Evolutionary conservation across 2,329 filamentous ascomycete species (phyloP).

Genomic region (Calonectria pseudoreteaudii): DNA sequence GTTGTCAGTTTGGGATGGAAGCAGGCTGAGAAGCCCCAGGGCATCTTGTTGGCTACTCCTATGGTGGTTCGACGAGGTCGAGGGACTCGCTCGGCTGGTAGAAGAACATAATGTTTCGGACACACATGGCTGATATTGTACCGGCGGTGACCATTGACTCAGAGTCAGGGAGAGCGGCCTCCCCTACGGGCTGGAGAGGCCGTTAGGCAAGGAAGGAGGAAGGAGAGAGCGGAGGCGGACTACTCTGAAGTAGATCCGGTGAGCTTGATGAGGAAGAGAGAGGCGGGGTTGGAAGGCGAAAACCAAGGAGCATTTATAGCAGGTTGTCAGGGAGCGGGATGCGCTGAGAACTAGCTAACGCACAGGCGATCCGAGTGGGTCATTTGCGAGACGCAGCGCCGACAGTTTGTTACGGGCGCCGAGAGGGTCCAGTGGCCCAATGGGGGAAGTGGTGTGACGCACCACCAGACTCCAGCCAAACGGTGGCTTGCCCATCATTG

Average conservation of each 20-base stretch:
- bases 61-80: slow-evolving; percentile 27
- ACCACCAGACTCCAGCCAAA: neutral
- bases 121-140: slow-evolving; percentile 25
- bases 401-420: neutral
- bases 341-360: neutral
- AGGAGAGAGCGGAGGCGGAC: slow-evolving; percentile 9
- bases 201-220: slow-evolving; percentile 22
- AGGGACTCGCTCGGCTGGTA: slow-evolving; percentile 34
- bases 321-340: neutral
- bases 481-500: neutral
- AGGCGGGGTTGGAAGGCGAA: neutral
- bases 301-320: slow-evolving; percentile 32
- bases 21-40: slow-evolving; percentile 33
- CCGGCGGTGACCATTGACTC: slow-evolving; percentile 40
- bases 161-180: slow-evolving; percentile 43
- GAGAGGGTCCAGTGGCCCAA: neutral
- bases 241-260: slow-evolving; percentile 19
- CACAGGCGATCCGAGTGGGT: neutral
- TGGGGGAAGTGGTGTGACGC: neutral
- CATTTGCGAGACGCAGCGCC: neutral
- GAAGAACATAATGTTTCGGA: slow-evolving; percentile 29
- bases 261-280: slow-evolving; percentile 23
- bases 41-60: slow-evolving; percentile 20
- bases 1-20: slow-evolving; percentile 14
- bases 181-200: slow-evolving; percentile 41